Percentiles rank a stretch among this genome's conserved stretches.
Conservation (phyloP, 2,329 filamentous ascomycete species). For the Herpotrichia juniperi region DNA sequence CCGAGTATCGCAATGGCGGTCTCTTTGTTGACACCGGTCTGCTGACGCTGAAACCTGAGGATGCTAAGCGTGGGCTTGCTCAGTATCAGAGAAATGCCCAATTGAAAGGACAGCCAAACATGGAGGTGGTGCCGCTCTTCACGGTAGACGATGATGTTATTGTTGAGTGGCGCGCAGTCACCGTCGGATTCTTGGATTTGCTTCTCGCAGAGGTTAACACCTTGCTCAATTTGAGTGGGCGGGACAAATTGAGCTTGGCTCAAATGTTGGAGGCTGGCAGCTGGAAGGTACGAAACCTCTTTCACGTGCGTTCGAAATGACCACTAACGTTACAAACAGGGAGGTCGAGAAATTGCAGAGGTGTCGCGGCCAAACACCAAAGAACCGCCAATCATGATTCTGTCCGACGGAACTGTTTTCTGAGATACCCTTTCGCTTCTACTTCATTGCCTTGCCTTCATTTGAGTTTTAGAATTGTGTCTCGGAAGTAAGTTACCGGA, state of each 20-base stretch:
- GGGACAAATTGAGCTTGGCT: slow-evolving; percentile 74
- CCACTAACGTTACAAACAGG: slow-evolving; percentile 57
- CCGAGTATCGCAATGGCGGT: slow-evolving; percentile 82
- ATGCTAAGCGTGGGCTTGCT: slow-evolving; percentile 72
- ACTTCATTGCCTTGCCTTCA: slow-evolving; percentile 32
- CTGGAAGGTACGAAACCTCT: slow-evolving; percentile 78
- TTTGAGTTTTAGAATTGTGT: slow-evolving; percentile 13
- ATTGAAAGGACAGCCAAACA: slow-evolving; percentile 72
- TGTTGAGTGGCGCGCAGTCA: slow-evolving; percentile 79
- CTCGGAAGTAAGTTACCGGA: slow-evolving; percentile 8
- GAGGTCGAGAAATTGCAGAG: slow-evolving; percentile 93
- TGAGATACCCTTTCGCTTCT: slow-evolving; percentile 58
- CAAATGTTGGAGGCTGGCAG: slow-evolving; percentile 95
- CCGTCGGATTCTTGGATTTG: slow-evolving; percentile 76
- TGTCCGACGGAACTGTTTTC: slow-evolving; percentile 96
- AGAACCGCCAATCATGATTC: slow-evolving; percentile 93
- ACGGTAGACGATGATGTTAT: slow-evolving; percentile 76
- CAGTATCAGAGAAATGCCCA: slow-evolving; percentile 73
- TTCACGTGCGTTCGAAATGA: slow-evolving; percentile 4
- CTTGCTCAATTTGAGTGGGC: slow-evolving; percentile 70
- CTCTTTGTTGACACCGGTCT: slow-evolving; percentile 79
- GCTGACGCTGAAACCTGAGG: slow-evolving; percentile 73
- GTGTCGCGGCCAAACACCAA: slow-evolving; percentile 95
- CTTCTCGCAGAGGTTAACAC: slow-evolving; percentile 72
- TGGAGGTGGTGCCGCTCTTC: slow-evolving; percentile 77